A percentile compares a stretch with the other conserved stretches of the same genome.
Conservation (phyloP, 1,284 basidiomycete species). For the Veloporphyrellus conicus region DNA sequence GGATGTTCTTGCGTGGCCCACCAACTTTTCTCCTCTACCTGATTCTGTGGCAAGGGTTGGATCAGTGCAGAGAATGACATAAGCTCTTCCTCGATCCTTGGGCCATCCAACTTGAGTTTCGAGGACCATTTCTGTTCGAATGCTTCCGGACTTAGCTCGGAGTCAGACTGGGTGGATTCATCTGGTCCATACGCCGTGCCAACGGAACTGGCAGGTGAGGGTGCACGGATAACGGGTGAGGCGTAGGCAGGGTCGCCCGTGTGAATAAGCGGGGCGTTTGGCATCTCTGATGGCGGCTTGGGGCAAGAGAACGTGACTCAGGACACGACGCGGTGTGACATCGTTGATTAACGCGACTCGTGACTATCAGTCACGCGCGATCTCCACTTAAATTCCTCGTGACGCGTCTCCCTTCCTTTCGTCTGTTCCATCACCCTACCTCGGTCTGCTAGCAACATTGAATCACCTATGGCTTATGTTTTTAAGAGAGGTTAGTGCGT, state of each 20-base stretch:
- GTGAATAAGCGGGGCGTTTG: conserved; percentile 31
- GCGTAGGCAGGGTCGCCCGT: conserved; percentile 50
- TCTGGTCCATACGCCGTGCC: conserved; percentile 62
- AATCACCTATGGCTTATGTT: conserved; percentile 55
- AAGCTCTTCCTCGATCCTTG: conserved; percentile 31
- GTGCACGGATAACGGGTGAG: conserved; percentile 58
- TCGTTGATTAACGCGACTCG: conserved; percentile 30
- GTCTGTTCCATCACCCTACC: conserved; percentile 31
- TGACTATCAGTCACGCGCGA: conserved; percentile 31
- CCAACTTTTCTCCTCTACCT: conserved; percentile 32
- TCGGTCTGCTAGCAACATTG: conserved; percentile 5
- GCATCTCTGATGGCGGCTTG: conserved; percentile 15
- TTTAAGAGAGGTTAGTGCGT: conserved; percentile 65
- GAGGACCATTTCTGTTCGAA: conserved; percentile 55
- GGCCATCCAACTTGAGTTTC: conserved; percentile 31
- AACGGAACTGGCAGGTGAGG: conserved; percentile 69
- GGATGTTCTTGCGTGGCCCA: conserved; percentile 4
- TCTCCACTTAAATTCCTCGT: conserved; percentile 28
- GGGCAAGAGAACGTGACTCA: conserved; percentile 2
- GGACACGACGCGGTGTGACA: conserved; percentile 32
- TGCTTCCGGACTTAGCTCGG: conserved; percentile 45
- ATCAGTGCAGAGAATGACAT: conserved; percentile 27
- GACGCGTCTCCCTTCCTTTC: conserved; percentile 31
- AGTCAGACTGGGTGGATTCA: conserved; percentile 55
- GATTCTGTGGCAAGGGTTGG: conserved; percentile 26